Conservation (phyloP, 1,284 basidiomycete genomes). For the Schizophyllum commune region DNA sequence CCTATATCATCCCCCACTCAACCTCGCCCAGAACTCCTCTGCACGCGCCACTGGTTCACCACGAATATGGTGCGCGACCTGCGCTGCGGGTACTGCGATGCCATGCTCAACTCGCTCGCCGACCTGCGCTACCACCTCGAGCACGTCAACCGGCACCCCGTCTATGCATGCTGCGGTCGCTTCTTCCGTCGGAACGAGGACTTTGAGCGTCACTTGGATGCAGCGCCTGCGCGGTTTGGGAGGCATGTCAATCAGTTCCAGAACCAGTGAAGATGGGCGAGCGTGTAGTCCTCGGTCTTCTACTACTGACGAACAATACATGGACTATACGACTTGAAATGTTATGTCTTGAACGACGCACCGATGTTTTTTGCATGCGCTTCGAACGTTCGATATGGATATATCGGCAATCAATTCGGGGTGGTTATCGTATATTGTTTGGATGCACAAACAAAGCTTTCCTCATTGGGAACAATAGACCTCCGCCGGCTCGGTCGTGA, state of each 20-base stretch:
- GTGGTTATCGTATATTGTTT: too few relatives aligned
- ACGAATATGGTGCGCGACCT: conserved; percentile 25
- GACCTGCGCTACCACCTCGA: conserved; percentile 29
- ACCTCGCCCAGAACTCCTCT: conserved; percentile 18
- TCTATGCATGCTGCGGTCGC: conserved; percentile 32
- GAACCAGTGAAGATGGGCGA: conserved; percentile 6
- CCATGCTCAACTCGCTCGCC: conserved; percentile 24
- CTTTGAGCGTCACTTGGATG: conserved; percentile 22
- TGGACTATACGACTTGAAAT: too few relatives aligned
- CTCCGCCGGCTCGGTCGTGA: too few relatives aligned
- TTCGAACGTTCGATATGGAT: too few relatives aligned
- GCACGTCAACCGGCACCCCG: conserved; percentile 24
- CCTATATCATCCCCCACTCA: neutral
- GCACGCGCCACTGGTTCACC: conserved; percentile 27
- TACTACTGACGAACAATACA: too few relatives aligned
- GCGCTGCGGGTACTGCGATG: conserved; percentile 29
- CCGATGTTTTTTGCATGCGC: too few relatives aligned
- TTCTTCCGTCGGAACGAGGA: conserved; percentile 29
- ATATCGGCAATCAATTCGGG: too few relatives aligned
- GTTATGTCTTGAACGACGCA: too few relatives aligned
- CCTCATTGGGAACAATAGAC: too few relatives aligned
- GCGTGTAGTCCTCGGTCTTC: too few relatives aligned
- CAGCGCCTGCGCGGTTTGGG: conserved; percentile 9
- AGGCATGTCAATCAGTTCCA: conserved; percentile 13
- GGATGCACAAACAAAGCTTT: too few relatives aligned